Conservation (phyloP, 768 basidiomycete species). For the Boletus pseudo-olivaceus region DNA sequence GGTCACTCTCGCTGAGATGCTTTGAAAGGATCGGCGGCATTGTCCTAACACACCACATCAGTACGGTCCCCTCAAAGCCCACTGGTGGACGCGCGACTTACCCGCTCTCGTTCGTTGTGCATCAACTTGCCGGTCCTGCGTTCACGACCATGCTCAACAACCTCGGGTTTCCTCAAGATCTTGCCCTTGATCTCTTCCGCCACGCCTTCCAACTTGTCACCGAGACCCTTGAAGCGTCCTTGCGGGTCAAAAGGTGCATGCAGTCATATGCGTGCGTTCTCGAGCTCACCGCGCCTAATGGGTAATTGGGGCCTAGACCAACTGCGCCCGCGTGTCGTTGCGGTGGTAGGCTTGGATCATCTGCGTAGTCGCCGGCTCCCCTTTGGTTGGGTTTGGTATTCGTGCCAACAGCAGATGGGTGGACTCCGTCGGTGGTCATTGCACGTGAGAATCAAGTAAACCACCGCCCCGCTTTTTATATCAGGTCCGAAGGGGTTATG, state of each 20-base stretch:
- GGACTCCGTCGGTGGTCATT: constrained; percentile 14
- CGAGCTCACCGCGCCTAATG: constrained; percentile 26
- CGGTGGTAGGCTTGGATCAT: constrained; percentile 29
- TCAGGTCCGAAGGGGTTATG: not conserved
- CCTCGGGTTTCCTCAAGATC: constrained; percentile 33
- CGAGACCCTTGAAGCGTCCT: constrained; percentile 20
- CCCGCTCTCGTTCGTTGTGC: constrained; percentile 33
- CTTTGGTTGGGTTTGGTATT: constrained; percentile 3
- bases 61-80: not conserved
- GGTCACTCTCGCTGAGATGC: not conserved
- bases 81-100: not conserved
- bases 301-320: constrained; percentile 39
- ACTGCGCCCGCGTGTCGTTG: constrained; percentile 43
- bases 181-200: constrained; percentile 41
- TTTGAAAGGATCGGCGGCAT: constrained; percentile 1
- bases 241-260: not conserved
- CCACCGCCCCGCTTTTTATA: not conserved
- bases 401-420: constrained; percentile 18
- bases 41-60: not conserved
- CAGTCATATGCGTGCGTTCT: too few species aligned
- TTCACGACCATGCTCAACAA: constrained; percentile 38
- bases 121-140: constrained; percentile 40
- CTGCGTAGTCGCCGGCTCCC: not conserved
- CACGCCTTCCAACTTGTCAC: constrained; percentile 36
- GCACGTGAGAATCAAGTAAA: not conserved